These are phyloP conservation scores for Reticulascus tulasneorum DNA, from an alignment of 2,329 filamentous ascomycete genomes.

Conservation along the genomic window DNA sequence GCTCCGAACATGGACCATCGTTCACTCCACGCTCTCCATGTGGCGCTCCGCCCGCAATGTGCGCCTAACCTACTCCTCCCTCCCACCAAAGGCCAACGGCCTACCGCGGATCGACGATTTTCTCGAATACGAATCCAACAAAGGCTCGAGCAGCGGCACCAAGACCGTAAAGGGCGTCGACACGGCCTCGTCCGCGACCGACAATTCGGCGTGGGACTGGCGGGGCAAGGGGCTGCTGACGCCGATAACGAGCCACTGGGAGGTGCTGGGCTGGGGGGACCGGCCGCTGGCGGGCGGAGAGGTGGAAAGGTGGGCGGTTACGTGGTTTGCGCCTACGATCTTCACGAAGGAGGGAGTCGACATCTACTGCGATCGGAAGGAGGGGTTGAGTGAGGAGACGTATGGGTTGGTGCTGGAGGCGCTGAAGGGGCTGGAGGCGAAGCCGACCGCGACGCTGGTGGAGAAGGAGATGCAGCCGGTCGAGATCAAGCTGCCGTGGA, in stretches of 20 bases:
- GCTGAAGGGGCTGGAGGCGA: conserved; percentile 49
- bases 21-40: conserved; percentile 73
- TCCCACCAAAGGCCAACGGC: conserved; percentile 36
- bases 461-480: conserved; percentile 47
- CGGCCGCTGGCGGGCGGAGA: conserved; percentile 31
- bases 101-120: conserved; percentile 61
- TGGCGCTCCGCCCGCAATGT: conserved; percentile 80
- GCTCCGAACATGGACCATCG: conserved; percentile 66
- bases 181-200: conserved; percentile 29
- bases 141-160: conserved; percentile 30
- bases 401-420: conserved; percentile 52
- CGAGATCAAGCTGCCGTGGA: conserved; percentile 49
- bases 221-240: conserved; percentile 70
- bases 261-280: conserved; percentile 73
- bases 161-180: conserved; percentile 66
- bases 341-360: conserved; percentile 83
- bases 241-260: conserved; percentile 74
- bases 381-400: conserved; percentile 56
- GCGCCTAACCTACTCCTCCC: conserved; percentile 66
- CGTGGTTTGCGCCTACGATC: conserved; percentile 77
- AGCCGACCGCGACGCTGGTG: conserved; percentile 49
- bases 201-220: conserved; percentile 63
- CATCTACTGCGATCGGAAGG: conserved; percentile 63
- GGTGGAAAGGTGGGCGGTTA: conserved; percentile 68
- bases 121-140: conserved; percentile 63